phyloP scores from a whole-genome alignment of 306 rosid species.

The Medicago truncatula region DNA sequence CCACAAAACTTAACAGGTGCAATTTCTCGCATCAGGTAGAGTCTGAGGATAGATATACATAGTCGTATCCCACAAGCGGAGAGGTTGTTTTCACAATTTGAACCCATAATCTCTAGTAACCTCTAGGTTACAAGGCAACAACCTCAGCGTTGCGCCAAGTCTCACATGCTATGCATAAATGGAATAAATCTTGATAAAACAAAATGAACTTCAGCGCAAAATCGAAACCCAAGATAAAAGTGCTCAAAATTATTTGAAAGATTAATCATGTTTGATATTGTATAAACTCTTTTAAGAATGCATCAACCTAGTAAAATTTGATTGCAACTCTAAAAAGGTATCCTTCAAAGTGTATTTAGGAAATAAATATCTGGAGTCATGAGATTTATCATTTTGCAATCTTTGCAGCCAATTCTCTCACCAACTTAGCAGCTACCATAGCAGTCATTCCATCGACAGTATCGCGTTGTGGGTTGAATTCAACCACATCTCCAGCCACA shows the following conservation, averaged over 20 bases:
- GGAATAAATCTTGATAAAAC: background rate
- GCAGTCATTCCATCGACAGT: constrained; percentile 98
- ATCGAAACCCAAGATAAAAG: background rate
- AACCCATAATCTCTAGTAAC: background rate
- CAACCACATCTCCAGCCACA: constrained; percentile 90
- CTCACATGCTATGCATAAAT: background rate
- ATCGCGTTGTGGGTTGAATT: constrained; percentile 93
- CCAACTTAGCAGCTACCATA: constrained; percentile 98
- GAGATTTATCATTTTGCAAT: constrained; percentile 62
- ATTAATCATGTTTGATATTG: background rate
- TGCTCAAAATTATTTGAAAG: background rate
- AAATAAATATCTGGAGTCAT: no score
- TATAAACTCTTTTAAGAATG: background rate
- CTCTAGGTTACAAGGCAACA: background rate
- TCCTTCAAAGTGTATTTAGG: background rate
- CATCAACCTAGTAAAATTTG: background rate
- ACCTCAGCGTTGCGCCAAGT: background rate
- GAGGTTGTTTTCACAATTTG: background rate
- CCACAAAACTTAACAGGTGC: background rate
- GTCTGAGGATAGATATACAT: background rate
- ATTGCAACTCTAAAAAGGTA: background rate
- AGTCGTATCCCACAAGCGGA: background rate
- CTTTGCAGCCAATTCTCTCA: constrained; percentile 87
- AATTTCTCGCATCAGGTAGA: background rate
- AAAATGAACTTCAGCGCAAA: background rate